A percentile compares a stretch with the other conserved stretches of the same genome.
These are phyloP conservation scores for Phialophora verrucosa DNA, from an alignment of 2,329 filamentous ascomycete species.

Conservation along the genomic window DNA sequence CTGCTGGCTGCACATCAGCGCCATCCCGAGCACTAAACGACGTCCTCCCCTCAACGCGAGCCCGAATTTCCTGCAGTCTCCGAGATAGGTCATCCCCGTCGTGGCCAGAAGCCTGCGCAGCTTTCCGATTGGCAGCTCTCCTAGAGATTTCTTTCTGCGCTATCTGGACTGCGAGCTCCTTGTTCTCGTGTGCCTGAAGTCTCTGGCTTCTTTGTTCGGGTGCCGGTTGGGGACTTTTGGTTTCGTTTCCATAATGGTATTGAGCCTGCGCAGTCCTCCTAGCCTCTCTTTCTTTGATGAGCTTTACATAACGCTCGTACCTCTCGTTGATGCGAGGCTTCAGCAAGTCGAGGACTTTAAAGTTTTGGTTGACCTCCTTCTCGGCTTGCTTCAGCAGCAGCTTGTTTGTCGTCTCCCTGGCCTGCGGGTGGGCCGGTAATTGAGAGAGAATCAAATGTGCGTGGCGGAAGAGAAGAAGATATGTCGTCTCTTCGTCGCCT, in stretches of 20 bases:
- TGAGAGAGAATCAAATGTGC: slow-evolving; percentile 80
- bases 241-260: slow-evolving; percentile 9
- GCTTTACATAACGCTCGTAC: slow-evolving; percentile 70
- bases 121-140: slow-evolving; percentile 66
- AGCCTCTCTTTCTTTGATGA: slow-evolving; percentile 54
- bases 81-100: slow-evolving; percentile 60
- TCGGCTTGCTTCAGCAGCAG: slow-evolving; percentile 62
- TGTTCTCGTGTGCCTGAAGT: slow-evolving; percentile 72
- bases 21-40: slow-evolving; percentile 8
- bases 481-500: slow-evolving; percentile 84
- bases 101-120: slow-evolving; percentile 57
- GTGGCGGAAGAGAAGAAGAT: slow-evolving; percentile 88
- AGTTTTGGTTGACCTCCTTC: slow-evolving; percentile 66
- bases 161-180: slow-evolving; percentile 76
- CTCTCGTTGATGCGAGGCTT: slow-evolving; percentile 77
- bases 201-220: slow-evolving; percentile 51
- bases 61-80: slow-evolving; percentile 45
- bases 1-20: slow-evolving; percentile 37
- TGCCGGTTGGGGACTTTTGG: slow-evolving; percentile 6
- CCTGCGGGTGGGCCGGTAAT: slow-evolving; percentile 76
- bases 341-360: slow-evolving; percentile 75
- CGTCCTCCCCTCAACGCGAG: slow-evolving; percentile 34
- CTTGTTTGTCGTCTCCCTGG: slow-evolving; percentile 66
- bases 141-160: slow-evolving; percentile 74
- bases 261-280: slow-evolving; percentile 36